Percentiles rank a stretch among this genome's conserved stretches.
These are phyloP conservation scores for Paulownia fortunei DNA, from an alignment of 257 asterid species.

Conservation along the genomic window DNA sequence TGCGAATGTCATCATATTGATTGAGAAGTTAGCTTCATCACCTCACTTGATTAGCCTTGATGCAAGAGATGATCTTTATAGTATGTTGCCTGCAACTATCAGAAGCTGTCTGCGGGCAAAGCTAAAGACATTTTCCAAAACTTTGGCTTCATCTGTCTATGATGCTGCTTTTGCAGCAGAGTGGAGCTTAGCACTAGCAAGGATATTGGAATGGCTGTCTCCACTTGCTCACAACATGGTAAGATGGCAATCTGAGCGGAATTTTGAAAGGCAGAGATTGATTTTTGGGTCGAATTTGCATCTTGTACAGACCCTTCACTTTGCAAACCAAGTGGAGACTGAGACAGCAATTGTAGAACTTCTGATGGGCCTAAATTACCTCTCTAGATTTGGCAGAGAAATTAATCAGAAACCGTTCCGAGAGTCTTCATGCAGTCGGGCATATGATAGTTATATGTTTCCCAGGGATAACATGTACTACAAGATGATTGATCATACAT, in stretches of 20 bases:
- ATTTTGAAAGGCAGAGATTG: slow-evolving; percentile 69
- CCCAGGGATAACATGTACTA: slow-evolving; percentile 40
- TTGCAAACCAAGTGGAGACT: slow-evolving; percentile 65
- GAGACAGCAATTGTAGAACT: slow-evolving; percentile 78
- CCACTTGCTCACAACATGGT: slow-evolving; percentile 83
- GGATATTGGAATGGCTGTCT: slow-evolving; percentile 78
- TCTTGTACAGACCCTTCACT: slow-evolving; percentile 89
- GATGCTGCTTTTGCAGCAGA: slow-evolving; percentile 72
- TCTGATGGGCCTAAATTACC: slow-evolving; percentile 77
- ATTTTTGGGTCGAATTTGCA: slow-evolving; percentile 67
- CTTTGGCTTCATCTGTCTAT: slow-evolving; percentile 46
- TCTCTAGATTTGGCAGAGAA: slow-evolving; percentile 64
- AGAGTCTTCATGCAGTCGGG: slow-evolving; percentile 56
- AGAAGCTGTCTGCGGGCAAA: slow-evolving; percentile 65
- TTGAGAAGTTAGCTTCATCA: slow-evolving; percentile 76
- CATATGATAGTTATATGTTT: slow-evolving; percentile 43
- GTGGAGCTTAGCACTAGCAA: slow-evolving; percentile 64
- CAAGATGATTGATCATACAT: slow-evolving; percentile 45
- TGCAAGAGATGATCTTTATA: slow-evolving; percentile 81
- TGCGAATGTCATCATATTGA: slow-evolving; percentile 70
- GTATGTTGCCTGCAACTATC: slow-evolving; percentile 72
- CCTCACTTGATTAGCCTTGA: slow-evolving; percentile 76
- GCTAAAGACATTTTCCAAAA: slow-evolving; percentile 54
- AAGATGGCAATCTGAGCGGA: slow-evolving; percentile 84
- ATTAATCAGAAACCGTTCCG: slow-evolving; percentile 47